Conservation (phyloP, 495 filamentous ascomycete genomes). For the Podospora bellae-mahoneyi region DNA sequence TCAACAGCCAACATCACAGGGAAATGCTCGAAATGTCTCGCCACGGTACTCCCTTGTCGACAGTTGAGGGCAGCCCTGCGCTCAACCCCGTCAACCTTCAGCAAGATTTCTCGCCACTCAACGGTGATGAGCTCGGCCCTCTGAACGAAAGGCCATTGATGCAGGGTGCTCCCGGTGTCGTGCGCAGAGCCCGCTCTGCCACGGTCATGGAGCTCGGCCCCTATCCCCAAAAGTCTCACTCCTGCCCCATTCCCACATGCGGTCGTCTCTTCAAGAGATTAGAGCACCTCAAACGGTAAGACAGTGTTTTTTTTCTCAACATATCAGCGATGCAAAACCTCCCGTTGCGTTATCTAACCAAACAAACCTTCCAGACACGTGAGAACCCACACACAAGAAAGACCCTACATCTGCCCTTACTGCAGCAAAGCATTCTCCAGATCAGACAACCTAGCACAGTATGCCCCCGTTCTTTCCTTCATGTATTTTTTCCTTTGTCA, state of each 20-base stretch:
- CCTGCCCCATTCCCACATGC: constrained; percentile 97
- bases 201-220: constrained; percentile 95
- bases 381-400: constrained; percentile 97
- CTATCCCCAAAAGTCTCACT: constrained; percentile 96
- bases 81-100: constrained; percentile 62
- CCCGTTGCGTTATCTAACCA: constrained; percentile 50
- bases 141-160: constrained; percentile 59
- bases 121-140: constrained; percentile 59
- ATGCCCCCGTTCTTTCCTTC: constrained; percentile 48
- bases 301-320: constrained; percentile 41
- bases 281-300: constrained; percentile 98
- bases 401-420: constrained; percentile 93
- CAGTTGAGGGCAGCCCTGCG: constrained; percentile 71
- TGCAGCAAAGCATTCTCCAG: constrained; percentile 98
- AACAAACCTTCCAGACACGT: constrained; percentile 79
- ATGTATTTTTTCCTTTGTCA: constrained; percentile 34
- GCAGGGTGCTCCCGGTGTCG: constrained; percentile 66
- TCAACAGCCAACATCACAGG: constrained; percentile 63
- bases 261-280: constrained; percentile 97
- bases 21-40: constrained; percentile 79
- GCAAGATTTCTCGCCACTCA: constrained; percentile 64
- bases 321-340: constrained; percentile 38
- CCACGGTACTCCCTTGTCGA: constrained; percentile 80
- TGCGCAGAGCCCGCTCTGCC: constrained; percentile 87
- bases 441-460: constrained; percentile 98